These are phyloP conservation scores for Podila epigama DNA, from an alignment of 192 early-diverging fungal genomes.

Conservation along the genomic window DNA sequence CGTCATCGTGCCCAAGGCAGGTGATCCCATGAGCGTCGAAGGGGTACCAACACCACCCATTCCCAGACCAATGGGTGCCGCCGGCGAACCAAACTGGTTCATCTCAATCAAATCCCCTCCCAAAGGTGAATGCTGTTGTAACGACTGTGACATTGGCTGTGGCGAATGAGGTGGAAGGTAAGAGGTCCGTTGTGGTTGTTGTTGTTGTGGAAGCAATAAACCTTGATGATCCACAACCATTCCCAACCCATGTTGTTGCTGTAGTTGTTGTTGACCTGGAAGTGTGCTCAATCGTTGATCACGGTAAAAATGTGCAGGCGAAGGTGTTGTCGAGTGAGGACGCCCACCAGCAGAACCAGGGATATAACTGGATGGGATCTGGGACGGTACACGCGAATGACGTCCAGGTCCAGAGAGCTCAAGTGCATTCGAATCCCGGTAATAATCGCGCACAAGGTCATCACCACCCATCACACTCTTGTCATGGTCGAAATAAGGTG, in stretches of 20 bases:
- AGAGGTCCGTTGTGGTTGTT: too few species aligned
- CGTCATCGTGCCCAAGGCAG: neutral
- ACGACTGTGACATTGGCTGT: conserved; percentile 1
- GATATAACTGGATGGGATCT: conserved; percentile 7
- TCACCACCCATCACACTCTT: conserved; percentile 31
- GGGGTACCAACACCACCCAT: conserved; percentile 10
- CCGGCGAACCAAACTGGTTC: conserved; percentile 21
- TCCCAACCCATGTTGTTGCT: too few species aligned
- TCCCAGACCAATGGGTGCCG: conserved; percentile 21
- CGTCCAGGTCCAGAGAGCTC: conserved; percentile 17
- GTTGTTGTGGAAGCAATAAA: conserved; percentile 19
- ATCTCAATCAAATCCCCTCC: conserved; percentile 33
- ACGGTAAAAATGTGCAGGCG: neutral
- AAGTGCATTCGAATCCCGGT: conserved; percentile 41
- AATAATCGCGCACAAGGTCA: conserved; percentile 29
- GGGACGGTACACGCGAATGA: conserved; percentile 24
- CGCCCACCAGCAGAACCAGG: conserved; percentile 22
- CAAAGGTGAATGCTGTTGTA: neutral
- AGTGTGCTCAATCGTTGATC: neutral
- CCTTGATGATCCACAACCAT: conserved; percentile 28
- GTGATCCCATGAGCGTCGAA: conserved; percentile 17
- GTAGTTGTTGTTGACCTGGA: neutral
- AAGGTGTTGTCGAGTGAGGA: conserved; percentile 15
- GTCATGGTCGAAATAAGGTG: conserved; percentile 27
- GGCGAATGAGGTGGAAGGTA: too few species aligned